Percentiles rank a stretch among this genome's conserved stretches.
phyloP scores from a whole-genome alignment of 495 filamentous ascomycete species.

The Aspergillus kassunensis region DNA sequence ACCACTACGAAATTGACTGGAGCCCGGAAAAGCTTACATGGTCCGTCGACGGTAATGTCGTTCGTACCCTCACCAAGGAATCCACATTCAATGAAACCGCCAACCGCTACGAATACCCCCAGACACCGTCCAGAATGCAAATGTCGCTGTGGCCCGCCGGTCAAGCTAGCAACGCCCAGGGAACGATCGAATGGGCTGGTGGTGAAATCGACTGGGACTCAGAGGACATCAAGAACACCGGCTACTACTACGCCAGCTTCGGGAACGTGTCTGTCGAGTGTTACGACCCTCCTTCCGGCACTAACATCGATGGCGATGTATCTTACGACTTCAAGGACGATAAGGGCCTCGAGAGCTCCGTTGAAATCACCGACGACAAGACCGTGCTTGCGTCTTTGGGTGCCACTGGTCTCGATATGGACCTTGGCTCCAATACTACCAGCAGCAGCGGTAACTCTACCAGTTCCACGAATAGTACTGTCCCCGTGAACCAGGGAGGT shows the following conservation, averaged over 20 bases:
- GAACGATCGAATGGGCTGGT: slow-evolving; percentile 90
- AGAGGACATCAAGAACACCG: slow-evolving; percentile 71
- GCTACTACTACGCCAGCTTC: slow-evolving; percentile 86
- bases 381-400: slow-evolving; percentile 78
- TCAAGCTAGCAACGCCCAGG: slow-evolving; percentile 67
- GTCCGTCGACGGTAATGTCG: slow-evolving; percentile 73
- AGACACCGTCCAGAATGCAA: slow-evolving; percentile 90
- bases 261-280: slow-evolving; percentile 76
- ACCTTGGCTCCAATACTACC: slow-evolving; percentile 29
- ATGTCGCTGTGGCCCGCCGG: slow-evolving; percentile 96
- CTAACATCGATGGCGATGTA: slow-evolving; percentile 53
- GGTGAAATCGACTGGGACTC: slow-evolving; percentile 85
- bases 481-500: slow-evolving; percentile 34
- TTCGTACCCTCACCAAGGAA: slow-evolving; percentile 67
- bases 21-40: slow-evolving; percentile 78
- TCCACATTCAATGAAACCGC: slow-evolving; percentile 81
- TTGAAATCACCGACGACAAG: slow-evolving; percentile 67
- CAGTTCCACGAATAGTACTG: slow-evolving; percentile 25
- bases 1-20: slow-evolving; percentile 94
- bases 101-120: slow-evolving; percentile 83
- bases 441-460: slow-evolving; percentile 19
- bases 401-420: slow-evolving; percentile 73
- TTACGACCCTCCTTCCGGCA: slow-evolving; percentile 68
- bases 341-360: slow-evolving; percentile 65
- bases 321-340: slow-evolving; percentile 73